Conservation (phyloP, 805 yeast species). For the Wickerhamia fluorescens region DNA sequence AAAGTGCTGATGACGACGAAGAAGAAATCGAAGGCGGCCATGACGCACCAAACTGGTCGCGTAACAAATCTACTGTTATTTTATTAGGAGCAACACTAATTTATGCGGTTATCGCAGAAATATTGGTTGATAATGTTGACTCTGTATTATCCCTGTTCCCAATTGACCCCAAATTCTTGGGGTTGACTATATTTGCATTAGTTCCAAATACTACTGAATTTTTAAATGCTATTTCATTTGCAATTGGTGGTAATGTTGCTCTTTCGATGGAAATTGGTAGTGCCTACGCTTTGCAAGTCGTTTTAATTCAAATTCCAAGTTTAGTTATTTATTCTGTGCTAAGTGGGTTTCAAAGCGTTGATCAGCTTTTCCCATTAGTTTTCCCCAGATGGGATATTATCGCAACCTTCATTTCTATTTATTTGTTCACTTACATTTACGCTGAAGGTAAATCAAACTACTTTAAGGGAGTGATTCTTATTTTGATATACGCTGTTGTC, state of each 20-base stretch:
- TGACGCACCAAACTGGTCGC: conserved; percentile 97
- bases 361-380: conserved; percentile 66
- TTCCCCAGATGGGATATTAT: conserved; percentile 96
- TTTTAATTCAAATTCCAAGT: conserved; percentile 87
- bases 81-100: conserved; percentile 76
- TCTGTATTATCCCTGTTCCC: conserved; percentile 71
- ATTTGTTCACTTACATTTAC: conserved; percentile 84
- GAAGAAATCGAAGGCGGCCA: conserved; percentile 54
- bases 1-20: conserved; percentile 3
- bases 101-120: conserved; percentile 92
- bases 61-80: conserved; percentile 74
- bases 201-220: conserved; percentile 98
- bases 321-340: conserved; percentile 68
- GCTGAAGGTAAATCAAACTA: conserved; percentile 96
- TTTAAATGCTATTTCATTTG: conserved; percentile 93
- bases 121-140: conserved; percentile 88
- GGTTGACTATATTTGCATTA: conserved; percentile 88
- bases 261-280: conserved; percentile 96
- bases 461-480: conserved; percentile 87
- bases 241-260: conserved; percentile 92
- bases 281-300: conserved; percentile 95
- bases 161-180: conserved; percentile 85
- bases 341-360: conserved; percentile 33
- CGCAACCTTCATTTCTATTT: conserved; percentile 78
- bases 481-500: conserved; percentile 69